phyloP scores from a whole-genome alignment of 768 basidiomycete species.

The Serendipita vermifera region DNA sequence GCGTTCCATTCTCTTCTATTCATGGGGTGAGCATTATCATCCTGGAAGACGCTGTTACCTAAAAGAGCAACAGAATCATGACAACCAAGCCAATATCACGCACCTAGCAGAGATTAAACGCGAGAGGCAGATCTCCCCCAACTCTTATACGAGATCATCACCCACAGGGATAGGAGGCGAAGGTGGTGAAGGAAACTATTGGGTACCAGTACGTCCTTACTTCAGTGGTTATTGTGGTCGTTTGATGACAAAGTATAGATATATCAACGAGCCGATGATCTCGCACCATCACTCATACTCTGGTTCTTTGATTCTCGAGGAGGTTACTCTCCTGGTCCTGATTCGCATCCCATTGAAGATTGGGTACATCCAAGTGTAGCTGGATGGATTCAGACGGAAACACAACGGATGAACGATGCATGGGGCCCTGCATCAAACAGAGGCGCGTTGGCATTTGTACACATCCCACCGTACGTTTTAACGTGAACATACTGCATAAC shows the following conservation, averaged over 20 bases:
- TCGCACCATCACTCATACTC: constrained; percentile 39
- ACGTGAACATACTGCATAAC: background rate
- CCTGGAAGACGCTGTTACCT: background rate
- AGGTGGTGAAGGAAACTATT: constrained; percentile 57
- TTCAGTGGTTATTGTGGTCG: background rate
- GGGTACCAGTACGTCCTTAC: constrained; percentile 47
- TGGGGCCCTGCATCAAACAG: constrained; percentile 45
- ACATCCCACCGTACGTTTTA: constrained; percentile 53
- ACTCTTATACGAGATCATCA: constrained; percentile 50
- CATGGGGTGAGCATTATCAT: constrained; percentile 41
- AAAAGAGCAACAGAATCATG: constrained; percentile 46
- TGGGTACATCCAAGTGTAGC: constrained; percentile 58
- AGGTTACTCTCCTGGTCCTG: constrained; percentile 35
- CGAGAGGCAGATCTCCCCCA: constrained; percentile 40
- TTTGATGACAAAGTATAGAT: background rate
- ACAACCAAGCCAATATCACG: constrained; percentile 59
- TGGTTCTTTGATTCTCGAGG: constrained; percentile 76
- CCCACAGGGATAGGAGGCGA: constrained; percentile 50
- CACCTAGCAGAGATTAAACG: constrained; percentile 53
- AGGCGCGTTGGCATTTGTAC: constrained; percentile 56
- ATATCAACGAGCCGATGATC: constrained; percentile 22
- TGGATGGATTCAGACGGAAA: constrained; percentile 45
- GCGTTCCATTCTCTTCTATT: constrained; percentile 52
- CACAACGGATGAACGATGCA: constrained; percentile 36
- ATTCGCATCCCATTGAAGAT: constrained; percentile 39